Percentiles rank a stretch among this genome's conserved stretches.
These are phyloP conservation scores for Vigna mungo DNA, from an alignment of 306 rosid species.

Conservation along the genomic window DNA sequence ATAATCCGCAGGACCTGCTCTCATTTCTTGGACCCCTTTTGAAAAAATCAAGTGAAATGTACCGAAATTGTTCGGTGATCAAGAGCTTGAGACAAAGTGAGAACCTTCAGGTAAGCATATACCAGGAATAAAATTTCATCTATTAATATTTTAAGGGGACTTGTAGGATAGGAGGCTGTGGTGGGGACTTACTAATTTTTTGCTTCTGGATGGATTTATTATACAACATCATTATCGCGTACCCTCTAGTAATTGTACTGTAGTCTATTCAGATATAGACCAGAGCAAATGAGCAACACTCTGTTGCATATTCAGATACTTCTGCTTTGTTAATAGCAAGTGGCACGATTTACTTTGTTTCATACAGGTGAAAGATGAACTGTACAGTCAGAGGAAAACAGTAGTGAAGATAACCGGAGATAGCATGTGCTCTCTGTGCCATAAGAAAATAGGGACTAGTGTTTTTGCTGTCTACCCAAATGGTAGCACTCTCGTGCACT, in stretches of 20 bases:
- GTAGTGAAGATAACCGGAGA: slow-evolving; percentile 83
- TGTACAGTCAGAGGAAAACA: slow-evolving; percentile 77
- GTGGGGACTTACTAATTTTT: slow-evolving; percentile 20
- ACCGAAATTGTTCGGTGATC: slow-evolving; percentile 86
- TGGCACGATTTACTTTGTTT: slow-evolving; percentile 34
- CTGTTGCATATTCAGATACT: slow-evolving; percentile 3
- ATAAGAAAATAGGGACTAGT: slow-evolving; percentile 93
- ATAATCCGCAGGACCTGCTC: slow-evolving; percentile 79
- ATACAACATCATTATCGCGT: neutral
- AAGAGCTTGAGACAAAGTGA: slow-evolving; percentile 93
- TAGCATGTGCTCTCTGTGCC: slow-evolving; percentile 93
- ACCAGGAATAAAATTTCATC: slow-evolving; percentile 20
- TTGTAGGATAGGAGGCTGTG: slow-evolving; percentile 14
- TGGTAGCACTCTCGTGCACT: slow-evolving; percentile 91
- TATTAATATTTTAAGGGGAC: slow-evolving; percentile 20
- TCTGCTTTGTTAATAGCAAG: slow-evolving; percentile 38
- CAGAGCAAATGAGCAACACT: slow-evolving; percentile 10
- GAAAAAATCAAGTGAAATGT: slow-evolving; percentile 89
- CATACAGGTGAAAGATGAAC: slow-evolving; percentile 87
- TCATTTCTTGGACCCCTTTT: slow-evolving; percentile 95
- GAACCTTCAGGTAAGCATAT: slow-evolving; percentile 84
- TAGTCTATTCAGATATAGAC: neutral
- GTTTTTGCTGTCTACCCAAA: slow-evolving; percentile 94
- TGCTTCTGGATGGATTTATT: slow-evolving; percentile 18
- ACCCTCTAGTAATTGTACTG: slow-evolving; percentile 19